These are phyloP conservation scores for Aspergillus viridinutans DNA, from an alignment of 2,329 filamentous ascomycete species.

Conservation along the genomic window DNA sequence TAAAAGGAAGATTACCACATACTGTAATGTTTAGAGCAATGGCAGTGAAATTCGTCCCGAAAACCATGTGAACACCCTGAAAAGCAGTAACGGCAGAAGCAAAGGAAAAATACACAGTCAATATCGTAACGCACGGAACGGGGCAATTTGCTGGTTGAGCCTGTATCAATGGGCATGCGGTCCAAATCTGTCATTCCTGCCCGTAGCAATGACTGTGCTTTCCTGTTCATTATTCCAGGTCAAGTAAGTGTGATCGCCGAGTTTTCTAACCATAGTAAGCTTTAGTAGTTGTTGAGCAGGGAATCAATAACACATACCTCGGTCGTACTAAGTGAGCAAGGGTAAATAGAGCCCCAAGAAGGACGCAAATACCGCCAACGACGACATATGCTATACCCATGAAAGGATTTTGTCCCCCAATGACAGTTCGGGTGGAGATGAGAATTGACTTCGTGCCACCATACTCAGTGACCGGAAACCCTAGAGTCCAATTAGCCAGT, in stretches of 20 bases:
- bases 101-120: too few species aligned
- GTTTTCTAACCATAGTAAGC: conserved; percentile 61
- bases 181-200: conserved; percentile 52
- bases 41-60: background rate
- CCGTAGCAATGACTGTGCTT: conserved; percentile 51
- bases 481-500: conserved; percentile 44
- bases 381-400: conserved; percentile 94
- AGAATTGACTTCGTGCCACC: conserved; percentile 86
- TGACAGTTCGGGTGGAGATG: conserved; percentile 82
- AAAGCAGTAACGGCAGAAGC: background rate
- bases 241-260: conserved; percentile 95
- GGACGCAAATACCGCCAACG: conserved; percentile 85
- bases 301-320: conserved; percentile 53
- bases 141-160: background rate
- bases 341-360: conserved; percentile 84
- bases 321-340: conserved; percentile 87
- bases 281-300: background rate
- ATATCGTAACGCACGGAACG: background rate
- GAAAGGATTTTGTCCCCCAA: conserved; percentile 94
- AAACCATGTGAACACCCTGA: background rate
- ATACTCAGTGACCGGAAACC: conserved; percentile 74
- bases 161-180: conserved; percentile 16
- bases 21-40: background rate
- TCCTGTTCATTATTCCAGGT: conserved; percentile 82
- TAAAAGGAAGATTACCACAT: background rate